phyloP scores from a whole-genome alignment of 305 asterid species.

The Coffea humblotiana region DNA sequence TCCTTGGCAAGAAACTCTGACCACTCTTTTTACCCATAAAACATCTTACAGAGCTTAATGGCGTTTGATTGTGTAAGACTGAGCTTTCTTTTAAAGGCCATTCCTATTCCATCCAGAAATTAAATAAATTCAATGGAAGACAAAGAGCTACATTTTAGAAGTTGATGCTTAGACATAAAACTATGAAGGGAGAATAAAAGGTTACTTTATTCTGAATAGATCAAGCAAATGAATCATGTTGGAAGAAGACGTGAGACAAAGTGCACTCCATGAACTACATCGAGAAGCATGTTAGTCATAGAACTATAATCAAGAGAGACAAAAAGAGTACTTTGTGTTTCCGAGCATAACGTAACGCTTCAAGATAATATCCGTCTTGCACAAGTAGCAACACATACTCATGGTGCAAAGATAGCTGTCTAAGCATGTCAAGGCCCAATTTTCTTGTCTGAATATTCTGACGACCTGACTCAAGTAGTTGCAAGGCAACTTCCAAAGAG shows the following conservation, averaged over 20 bases:
- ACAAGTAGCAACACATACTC: conserved; percentile 79
- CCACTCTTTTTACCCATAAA: too few relatives aligned
- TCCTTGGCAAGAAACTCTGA: neutral
- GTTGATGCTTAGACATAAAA: neutral
- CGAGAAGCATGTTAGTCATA: neutral
- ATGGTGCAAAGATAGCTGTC: conserved; percentile 75
- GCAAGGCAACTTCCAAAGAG: conserved; percentile 89
- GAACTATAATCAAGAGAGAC: neutral
- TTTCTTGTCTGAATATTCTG: conserved; percentile 66
- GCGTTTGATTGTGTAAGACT: neutral
- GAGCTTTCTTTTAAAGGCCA: neutral
- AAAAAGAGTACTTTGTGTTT: conserved; percentile 61
- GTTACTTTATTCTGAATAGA: conserved; percentile 49
- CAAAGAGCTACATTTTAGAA: too few relatives aligned
- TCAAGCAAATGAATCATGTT: neutral
- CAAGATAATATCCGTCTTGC: conserved; percentile 89
- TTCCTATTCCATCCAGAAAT: too few relatives aligned
- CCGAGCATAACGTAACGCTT: conserved; percentile 81
- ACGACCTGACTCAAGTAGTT: conserved; percentile 77
- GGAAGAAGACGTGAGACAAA: neutral
- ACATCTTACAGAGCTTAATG: too few relatives aligned
- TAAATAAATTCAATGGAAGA: too few relatives aligned
- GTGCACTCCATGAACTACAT: neutral
- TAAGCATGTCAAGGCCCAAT: conserved; percentile 81
- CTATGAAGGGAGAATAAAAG: conserved; percentile 3